These are phyloP conservation scores for Trifolium dubium DNA, from an alignment of 306 rosid species.

Conservation along the genomic window DNA sequence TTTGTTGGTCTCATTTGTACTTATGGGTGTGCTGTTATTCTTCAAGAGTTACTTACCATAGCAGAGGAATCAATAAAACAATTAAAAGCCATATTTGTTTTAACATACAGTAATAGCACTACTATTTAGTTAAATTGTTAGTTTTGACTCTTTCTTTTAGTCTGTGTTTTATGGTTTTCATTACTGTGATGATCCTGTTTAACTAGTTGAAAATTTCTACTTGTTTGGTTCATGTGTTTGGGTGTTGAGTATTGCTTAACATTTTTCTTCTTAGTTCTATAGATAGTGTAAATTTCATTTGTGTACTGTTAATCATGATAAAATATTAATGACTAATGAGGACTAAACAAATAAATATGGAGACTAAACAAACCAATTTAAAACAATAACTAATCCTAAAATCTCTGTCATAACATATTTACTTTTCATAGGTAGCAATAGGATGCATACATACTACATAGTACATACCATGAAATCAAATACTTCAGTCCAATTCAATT, in stretches of 20 bases:
- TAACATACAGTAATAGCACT: neutral
- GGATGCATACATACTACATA: too few species aligned
- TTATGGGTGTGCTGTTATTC: constrained; percentile 5
- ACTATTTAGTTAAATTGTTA: neutral
- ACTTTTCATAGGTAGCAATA: neutral
- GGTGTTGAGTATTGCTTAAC: neutral
- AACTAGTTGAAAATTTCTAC: neutral
- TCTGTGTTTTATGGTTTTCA: neutral
- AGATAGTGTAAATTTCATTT: neutral
- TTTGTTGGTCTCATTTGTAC: constrained; percentile 5
- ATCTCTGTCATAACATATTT: too few species aligned
- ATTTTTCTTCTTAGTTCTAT: neutral
- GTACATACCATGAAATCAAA: neutral
- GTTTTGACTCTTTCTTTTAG: neutral
- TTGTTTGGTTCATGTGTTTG: neutral
- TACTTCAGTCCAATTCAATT: neutral
- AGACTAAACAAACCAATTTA: neutral
- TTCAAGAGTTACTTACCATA: neutral
- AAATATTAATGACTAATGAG: neutral
- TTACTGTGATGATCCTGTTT: neutral
- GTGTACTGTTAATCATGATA: neutral
- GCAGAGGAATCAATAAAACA: neutral
- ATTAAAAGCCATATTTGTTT: neutral
- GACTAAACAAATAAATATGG: neutral
- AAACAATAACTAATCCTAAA: too few species aligned